These are phyloP conservation scores for Xanthoconium purpureum DNA, from an alignment of 768 basidiomycete genomes.

Conservation along the genomic window DNA sequence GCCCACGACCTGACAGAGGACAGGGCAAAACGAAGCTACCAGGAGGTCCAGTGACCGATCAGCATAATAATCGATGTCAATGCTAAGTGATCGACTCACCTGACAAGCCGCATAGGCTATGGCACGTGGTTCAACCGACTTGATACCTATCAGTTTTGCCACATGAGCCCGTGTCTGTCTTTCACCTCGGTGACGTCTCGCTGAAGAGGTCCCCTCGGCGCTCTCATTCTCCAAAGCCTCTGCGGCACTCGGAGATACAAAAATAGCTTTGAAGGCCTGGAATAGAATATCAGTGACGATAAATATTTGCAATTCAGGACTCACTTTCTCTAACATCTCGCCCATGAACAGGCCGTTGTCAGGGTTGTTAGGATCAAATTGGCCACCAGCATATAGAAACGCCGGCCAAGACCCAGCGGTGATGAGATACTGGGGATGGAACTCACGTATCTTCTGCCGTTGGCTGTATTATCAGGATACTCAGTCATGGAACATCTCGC, in stretches of 20 bases:
- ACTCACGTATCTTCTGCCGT: not conserved
- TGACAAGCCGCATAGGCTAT: conserved; percentile 8
- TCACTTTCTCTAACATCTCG: not conserved
- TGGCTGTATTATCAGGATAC: not conserved
- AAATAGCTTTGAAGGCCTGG: not conserved
- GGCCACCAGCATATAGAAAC: not conserved
- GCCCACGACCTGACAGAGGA: too few species aligned
- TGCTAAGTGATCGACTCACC: not conserved
- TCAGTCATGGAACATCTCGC: too few species aligned
- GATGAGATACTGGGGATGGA: not conserved
- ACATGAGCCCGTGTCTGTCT: not conserved
- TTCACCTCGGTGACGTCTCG: not conserved
- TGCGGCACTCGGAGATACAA: not conserved
- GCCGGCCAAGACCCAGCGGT: not conserved
- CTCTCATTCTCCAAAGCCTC: not conserved
- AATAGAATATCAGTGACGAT: not conserved
- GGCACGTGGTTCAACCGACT: not conserved
- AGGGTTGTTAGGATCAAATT: not conserved
- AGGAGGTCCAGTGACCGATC: not conserved
- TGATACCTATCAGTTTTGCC: not conserved
- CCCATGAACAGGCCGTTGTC: not conserved
- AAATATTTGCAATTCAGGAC: not conserved
- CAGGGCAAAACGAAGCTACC: too few species aligned
- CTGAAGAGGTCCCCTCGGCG: not conserved
- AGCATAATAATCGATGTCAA: too few species aligned